Evolutionary conservation across 1,284 basidiomycete species (phyloP), one percentile per base, ranked within the genome.

Genomic region (Boletus mariae): DNA sequence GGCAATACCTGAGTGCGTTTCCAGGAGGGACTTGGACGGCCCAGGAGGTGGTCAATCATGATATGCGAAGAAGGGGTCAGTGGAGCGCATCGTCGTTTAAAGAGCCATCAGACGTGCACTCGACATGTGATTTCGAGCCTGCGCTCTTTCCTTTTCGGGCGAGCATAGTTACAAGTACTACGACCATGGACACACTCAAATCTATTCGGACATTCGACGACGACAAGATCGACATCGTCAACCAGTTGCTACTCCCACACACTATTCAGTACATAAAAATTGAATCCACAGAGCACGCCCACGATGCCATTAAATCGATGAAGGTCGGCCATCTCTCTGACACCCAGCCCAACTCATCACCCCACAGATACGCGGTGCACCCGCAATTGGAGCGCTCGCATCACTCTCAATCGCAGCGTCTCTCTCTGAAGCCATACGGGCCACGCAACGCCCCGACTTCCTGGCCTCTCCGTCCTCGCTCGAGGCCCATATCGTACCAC

Each of bases 221-320:
- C 40, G 81, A 82, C 63, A 82, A 80, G 60, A 81, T 94, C 57
- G 84, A 92, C 70, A 94, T 94, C 54, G 79, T 94, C 45, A 85
- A 94, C 73, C 92, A 94, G 74, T 80, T 94, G 11, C 71, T 94
- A 6, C 76, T 94, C 3, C 92, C 92, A 0, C 93, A 96, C 68
- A 80, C 80, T 1, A 84, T 87, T 32, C 79, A 85, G 58, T 94
- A 85, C 73, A 70, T 92, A 40, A 71, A 78, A 43, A 85, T 96
- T 47, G 74, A 80, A 32, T 80, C 84, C 17, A 77, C 92, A 54
- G 83, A 92, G 55, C 81, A 93, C 49, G 93, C 93, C 0, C 87
- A 90, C 70, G 88, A 92, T 66, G 93, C 92, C 7, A 96, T 96
- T 73, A 94, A 92, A 73, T 79, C 86, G 12, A 96, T 97, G 94